phyloP scores from a whole-genome alignment of 768 basidiomycete species.

The Naganishia kalamii region DNA sequence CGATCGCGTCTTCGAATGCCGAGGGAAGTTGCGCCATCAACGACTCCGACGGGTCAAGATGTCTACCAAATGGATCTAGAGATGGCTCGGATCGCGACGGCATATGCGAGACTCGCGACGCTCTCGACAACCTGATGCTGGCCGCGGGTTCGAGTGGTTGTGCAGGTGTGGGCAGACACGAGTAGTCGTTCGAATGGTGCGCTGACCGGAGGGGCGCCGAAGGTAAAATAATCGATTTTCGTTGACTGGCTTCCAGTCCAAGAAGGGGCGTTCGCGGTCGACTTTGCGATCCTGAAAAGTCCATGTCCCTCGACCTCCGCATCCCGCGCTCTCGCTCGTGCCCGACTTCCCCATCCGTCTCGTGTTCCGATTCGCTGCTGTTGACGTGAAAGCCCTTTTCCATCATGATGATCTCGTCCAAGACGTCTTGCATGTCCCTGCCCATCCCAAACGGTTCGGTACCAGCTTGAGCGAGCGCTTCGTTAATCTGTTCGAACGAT shows the following conservation, averaged over 20 bases:
- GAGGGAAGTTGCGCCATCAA: neutral
- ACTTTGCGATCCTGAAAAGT: neutral
- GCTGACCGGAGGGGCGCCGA: neutral
- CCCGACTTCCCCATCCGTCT: slow-evolving; percentile 18
- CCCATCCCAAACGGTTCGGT: slow-evolving; percentile 27
- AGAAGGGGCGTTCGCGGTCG: slow-evolving; percentile 5
- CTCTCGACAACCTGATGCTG: neutral
- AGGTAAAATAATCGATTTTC: neutral
- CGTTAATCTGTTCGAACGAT: neutral
- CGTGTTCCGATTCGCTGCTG: slow-evolving; percentile 28
- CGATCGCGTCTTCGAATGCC: slow-evolving; percentile 11
- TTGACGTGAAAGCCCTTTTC: slow-evolving; percentile 38
- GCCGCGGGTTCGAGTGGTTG: neutral
- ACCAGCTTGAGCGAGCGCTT: neutral
- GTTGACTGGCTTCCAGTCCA: neutral
- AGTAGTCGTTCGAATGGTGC: slow-evolving; percentile 5
- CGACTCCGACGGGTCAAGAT: neutral
- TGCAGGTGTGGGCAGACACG: neutral
- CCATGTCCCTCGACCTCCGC: neutral
- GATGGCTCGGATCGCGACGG: neutral
- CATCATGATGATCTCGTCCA: slow-evolving; percentile 45
- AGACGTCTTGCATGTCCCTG: slow-evolving; percentile 43
- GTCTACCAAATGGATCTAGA: neutral
- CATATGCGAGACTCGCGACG: neutral
- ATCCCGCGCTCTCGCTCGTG: neutral